Conservation (phyloP, 1,139 yeast species). For the Keqinozyma sinolaborantium region DNA sequence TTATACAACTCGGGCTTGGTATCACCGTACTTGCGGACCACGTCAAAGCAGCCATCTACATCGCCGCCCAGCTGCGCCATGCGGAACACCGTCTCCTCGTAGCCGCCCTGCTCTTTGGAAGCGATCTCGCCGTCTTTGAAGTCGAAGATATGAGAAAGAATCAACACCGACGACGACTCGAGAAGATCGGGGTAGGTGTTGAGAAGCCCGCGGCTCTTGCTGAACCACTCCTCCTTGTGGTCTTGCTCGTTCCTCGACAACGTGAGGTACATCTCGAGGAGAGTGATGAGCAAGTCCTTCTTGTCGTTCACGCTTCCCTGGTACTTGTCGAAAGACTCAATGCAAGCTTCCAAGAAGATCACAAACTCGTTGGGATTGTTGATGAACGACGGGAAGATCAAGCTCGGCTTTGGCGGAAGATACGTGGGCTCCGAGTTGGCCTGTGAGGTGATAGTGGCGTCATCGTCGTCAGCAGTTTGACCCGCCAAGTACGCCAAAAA, state of each 20-base stretch:
- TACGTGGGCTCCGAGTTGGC: constrained; percentile 57
- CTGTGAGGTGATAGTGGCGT: constrained; percentile 8
- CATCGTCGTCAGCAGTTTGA: constrained; percentile 11
- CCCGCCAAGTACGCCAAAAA: constrained; percentile 63
- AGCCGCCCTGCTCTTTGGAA: constrained; percentile 39
- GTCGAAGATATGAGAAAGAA: constrained; percentile 64
- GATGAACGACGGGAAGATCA: constrained; percentile 82
- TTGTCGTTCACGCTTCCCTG: constrained; percentile 72
- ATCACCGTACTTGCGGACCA: constrained; percentile 59
- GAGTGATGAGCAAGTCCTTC: constrained; percentile 68
- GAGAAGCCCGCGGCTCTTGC: constrained; percentile 58
- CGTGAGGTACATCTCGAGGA: constrained; percentile 77
- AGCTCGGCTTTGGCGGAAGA: constrained; percentile 86
- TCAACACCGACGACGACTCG: constrained; percentile 58
- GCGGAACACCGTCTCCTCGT: constrained; percentile 64
- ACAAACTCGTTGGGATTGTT: constrained; percentile 86
- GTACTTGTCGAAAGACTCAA: constrained; percentile 72
- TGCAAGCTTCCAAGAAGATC: constrained; percentile 89
- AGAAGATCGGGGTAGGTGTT: constrained; percentile 37
- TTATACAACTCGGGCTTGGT: constrained; percentile 63
- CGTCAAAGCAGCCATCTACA: constrained; percentile 51
- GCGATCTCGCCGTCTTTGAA: constrained; percentile 47
- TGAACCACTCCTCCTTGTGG: constrained; percentile 50
- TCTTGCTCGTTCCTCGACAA: constrained; percentile 42
- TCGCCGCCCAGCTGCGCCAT: constrained; percentile 59